A percentile compares a stretch with the other conserved stretches of the same genome.
Conservation (phyloP, 2,329 filamentous ascomycete species). For the Chalaropsis ovoidea region DNA sequence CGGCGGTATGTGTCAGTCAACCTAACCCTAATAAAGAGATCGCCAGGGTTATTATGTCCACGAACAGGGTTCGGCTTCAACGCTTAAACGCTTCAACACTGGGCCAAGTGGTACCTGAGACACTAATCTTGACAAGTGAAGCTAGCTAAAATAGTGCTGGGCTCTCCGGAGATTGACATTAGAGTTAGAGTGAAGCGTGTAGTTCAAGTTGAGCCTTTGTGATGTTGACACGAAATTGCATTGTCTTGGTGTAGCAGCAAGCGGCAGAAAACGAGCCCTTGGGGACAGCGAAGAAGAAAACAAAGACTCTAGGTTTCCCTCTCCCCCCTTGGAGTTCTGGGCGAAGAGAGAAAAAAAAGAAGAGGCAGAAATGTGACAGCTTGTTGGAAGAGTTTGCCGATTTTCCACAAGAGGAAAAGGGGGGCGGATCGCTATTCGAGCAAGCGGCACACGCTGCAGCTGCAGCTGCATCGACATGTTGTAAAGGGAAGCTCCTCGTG, state of each 20-base stretch:
- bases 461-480: neutral
- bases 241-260: neutral
- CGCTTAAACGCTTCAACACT: neutral
- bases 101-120: conserved; percentile 10
- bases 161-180: conserved; percentile 5
- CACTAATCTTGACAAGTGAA: conserved; percentile 14
- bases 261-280: neutral
- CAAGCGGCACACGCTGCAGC: neutral
- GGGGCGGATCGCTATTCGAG: conserved; percentile 3
- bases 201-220: neutral
- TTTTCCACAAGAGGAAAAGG: conserved; percentile 2
- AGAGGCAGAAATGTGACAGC: conserved; percentile 4
- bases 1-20: no score
- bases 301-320: no score
- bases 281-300: neutral
- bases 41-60: neutral
- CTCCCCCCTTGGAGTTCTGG: no score
- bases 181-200: neutral
- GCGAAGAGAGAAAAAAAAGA: no score
- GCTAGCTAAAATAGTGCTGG: conserved; percentile 11
- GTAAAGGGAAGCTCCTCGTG: neutral
- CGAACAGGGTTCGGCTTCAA: neutral
- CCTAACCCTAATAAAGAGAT: neutral
- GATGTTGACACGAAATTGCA: neutral
- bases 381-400: neutral